Evolutionary conservation across 2,329 filamentous ascomycete genomes (phyloP).

Genomic region (Zalaria obscura): DNA sequence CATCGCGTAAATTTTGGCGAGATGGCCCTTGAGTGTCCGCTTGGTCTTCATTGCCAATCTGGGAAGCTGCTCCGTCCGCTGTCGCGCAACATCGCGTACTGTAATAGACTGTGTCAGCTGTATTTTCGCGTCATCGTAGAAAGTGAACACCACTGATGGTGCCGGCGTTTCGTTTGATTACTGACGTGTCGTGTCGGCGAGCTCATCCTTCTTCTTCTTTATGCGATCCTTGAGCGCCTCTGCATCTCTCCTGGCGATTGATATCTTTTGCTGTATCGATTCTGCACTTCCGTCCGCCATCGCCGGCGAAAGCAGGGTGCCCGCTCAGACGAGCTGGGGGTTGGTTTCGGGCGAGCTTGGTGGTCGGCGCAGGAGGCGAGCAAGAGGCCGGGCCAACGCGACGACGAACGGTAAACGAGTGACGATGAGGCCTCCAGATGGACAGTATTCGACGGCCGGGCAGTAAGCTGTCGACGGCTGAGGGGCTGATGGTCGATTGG

Average conservation of each 20-base stretch:
- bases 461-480: not conserved
- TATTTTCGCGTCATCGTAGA: not conserved
- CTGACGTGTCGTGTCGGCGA: conserved; percentile 95
- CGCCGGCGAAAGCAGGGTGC: conserved; percentile 5
- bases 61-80: conserved; percentile 82
- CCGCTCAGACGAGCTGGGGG: not conserved
- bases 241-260: conserved; percentile 93
- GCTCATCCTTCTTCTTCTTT: conserved; percentile 99
- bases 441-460: not conserved
- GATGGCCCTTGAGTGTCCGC: conserved; percentile 89
- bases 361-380: not conserved
- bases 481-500: too few relatives aligned
- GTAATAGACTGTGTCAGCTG: conserved; percentile 8
- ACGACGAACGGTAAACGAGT: not conserved
- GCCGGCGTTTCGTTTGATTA: conserved; percentile 6
- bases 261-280: conserved; percentile 52
- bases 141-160: not conserved
- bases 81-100: conserved; percentile 88
- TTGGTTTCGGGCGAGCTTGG: not conserved
- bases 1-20: conserved; percentile 99
- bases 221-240: conserved; percentile 96
- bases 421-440: not conserved
- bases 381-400: not conserved
- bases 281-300: conserved; percentile 37
- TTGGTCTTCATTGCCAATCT: conserved; percentile 96